Percentiles rank a stretch among this genome's conserved stretches.
These are phyloP conservation scores for Kluyveromyces sp. DNA, from an alignment of 1,139 yeast species.

Conservation along the genomic window DNA sequence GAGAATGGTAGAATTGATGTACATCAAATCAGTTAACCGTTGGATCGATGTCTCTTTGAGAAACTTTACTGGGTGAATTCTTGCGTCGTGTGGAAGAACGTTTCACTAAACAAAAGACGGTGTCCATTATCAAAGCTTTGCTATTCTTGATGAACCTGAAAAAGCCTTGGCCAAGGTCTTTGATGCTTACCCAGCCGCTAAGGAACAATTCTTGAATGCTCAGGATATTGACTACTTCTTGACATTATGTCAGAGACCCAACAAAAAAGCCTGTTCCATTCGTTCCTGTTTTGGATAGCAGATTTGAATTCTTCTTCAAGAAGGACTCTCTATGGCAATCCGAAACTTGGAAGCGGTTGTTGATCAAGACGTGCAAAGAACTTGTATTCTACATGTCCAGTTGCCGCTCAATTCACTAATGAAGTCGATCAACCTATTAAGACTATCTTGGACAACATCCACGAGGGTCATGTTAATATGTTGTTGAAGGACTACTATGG, in stretches of 20 bases:
- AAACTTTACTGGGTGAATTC: slow-evolving; percentile 81
- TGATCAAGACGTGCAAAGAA: slow-evolving; percentile 93
- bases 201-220: slow-evolving; percentile 78
- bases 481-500: slow-evolving; percentile 63
- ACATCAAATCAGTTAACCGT: slow-evolving; percentile 65
- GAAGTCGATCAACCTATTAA: slow-evolving; percentile 87
- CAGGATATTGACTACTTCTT: slow-evolving; percentile 94
- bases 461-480: slow-evolving; percentile 76
- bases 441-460: slow-evolving; percentile 79
- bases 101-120: slow-evolving; percentile 52
- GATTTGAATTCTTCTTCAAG: slow-evolving; percentile 93
- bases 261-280: slow-evolving; percentile 96
- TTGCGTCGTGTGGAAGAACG: slow-evolving; percentile 96
- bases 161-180: slow-evolving; percentile 53
- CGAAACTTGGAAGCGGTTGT: slow-evolving; percentile 94
- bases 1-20: slow-evolving; percentile 84
- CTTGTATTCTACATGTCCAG: slow-evolving; percentile 97
- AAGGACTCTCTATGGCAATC: slow-evolving; percentile 99
- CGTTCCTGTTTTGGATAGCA: slow-evolving; percentile 89
- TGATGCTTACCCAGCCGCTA: slow-evolving; percentile 62
- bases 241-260: slow-evolving; percentile 77
- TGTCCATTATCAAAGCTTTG: slow-evolving; percentile 70
- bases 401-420: slow-evolving; percentile 88
- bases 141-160: slow-evolving; percentile 63
- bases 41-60: slow-evolving; percentile 89